Percentiles rank a stretch among this genome's conserved stretches.
Evolutionary conservation across 768 basidiomycete species (phyloP).

Genomic region (Suillus variegatus): DNA sequence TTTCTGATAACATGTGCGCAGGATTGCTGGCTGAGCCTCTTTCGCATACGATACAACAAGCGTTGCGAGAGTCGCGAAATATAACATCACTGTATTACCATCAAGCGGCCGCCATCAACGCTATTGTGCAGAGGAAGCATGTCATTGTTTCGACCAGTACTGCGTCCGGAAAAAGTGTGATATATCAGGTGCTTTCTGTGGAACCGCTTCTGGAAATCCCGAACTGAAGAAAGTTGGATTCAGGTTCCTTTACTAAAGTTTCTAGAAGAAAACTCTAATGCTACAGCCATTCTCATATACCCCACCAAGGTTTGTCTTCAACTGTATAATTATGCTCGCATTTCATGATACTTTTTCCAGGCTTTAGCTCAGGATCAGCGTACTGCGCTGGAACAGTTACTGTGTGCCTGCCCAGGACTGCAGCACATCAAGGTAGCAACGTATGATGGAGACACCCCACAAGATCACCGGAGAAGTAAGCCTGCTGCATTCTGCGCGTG

Average conservation of each 20-base stretch:
- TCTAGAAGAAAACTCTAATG: constrained; percentile 57
- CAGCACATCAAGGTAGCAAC: constrained; percentile 67
- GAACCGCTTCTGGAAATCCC: not conserved
- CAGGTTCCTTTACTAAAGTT: constrained; percentile 72
- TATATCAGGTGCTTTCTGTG: constrained; percentile 67
- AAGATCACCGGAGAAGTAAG: constrained; percentile 62
- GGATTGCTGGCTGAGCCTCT: constrained; percentile 56
- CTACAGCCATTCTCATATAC: constrained; percentile 84
- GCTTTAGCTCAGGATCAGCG: constrained; percentile 91
- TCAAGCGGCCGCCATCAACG: constrained; percentile 73
- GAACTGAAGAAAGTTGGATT: not conserved
- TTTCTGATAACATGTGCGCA: constrained; percentile 19
- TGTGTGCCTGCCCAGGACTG: constrained; percentile 62
- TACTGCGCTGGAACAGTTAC: constrained; percentile 64
- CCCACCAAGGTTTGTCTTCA: constrained; percentile 69
- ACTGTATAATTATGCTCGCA: not conserved
- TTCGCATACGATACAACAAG: constrained; percentile 54
- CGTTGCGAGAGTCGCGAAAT: constrained; percentile 56
- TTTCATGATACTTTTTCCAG: constrained; percentile 35
- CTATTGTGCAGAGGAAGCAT: constrained; percentile 56
- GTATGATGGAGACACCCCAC: constrained; percentile 88
- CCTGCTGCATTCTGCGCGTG: not conserved
- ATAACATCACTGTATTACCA: constrained; percentile 67
- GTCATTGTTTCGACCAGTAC: constrained; percentile 91
- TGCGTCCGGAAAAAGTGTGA: constrained; percentile 86